Conservation (phyloP, 2,329 filamentous ascomycete genomes). For the Beauveria caledonica region DNA sequence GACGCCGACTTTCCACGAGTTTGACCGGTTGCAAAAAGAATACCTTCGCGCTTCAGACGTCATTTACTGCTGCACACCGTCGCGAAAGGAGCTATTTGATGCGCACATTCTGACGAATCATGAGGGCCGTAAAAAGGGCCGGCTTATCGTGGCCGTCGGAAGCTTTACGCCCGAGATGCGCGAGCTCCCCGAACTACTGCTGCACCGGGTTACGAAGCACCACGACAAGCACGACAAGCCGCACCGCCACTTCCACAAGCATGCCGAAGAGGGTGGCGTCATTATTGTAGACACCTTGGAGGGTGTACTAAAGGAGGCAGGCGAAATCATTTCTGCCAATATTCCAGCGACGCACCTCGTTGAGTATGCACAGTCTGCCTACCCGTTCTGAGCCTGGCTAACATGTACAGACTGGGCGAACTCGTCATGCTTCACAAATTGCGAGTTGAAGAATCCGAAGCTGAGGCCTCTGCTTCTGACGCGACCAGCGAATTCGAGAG, state of each 20-base stretch:
- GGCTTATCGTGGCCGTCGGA: conserved; percentile 66
- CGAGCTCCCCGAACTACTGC: conserved; percentile 70
- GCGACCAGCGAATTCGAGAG: conserved; percentile 21
- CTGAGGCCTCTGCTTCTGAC: conserved; percentile 22
- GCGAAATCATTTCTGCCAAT: conserved; percentile 75
- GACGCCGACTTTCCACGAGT: conserved; percentile 64
- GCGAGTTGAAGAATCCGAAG: conserved; percentile 31
- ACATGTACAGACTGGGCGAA: conserved; percentile 57
- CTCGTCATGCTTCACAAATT: conserved; percentile 54
- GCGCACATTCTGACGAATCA: conserved; percentile 60
- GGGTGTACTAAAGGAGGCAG: conserved; percentile 72
- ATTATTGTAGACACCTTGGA: conserved; percentile 71
- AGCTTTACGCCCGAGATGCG: conserved; percentile 66
- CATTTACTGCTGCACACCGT: conserved; percentile 85
- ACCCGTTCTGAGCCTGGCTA: not conserved
- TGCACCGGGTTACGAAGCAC: conserved; percentile 52
- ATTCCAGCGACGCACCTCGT: conserved; percentile 69
- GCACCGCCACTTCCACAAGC: conserved; percentile 57
- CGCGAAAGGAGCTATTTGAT: conserved; percentile 67
- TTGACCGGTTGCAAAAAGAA: conserved; percentile 56
- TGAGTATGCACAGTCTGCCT: conserved; percentile 44
- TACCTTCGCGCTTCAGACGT: conserved; percentile 66
- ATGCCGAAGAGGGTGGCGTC: conserved; percentile 54
- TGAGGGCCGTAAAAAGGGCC: conserved; percentile 60
- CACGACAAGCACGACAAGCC: conserved; percentile 34